Evolutionary conservation across 352 stramenopile genomes (phyloP).

Genomic region (Aphanomyces cochlioides): DNA sequence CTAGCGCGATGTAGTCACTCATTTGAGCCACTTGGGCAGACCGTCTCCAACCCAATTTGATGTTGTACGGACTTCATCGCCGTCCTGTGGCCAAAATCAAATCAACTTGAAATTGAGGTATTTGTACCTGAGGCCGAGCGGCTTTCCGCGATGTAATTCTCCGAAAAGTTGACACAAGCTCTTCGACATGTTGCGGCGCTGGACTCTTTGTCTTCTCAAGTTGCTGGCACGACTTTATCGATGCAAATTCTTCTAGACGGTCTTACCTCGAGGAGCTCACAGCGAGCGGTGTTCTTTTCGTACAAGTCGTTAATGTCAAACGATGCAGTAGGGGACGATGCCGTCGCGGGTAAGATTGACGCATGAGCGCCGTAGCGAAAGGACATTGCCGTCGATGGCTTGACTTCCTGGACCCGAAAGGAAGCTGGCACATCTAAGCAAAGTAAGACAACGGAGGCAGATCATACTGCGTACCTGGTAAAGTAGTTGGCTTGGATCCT

Average conservation of each 20-base stretch:
- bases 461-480: not conserved
- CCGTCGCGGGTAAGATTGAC: not conserved
- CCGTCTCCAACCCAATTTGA: not conserved
- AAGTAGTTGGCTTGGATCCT: not conserved
- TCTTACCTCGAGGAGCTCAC: slow-evolving; percentile 16
- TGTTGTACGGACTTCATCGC: not conserved
- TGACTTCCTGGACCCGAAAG: not conserved
- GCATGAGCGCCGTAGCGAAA: slow-evolving; percentile 6
- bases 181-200: slow-evolving; percentile 10
- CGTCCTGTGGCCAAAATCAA: not conserved
- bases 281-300: slow-evolving; percentile 11
- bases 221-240: not conserved
- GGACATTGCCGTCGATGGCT: not conserved
- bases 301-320: slow-evolving; percentile 27
- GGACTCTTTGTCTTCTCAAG: not conserved
- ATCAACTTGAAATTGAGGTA: too few relatives aligned
- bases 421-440: not conserved
- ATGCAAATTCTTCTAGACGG: too few relatives aligned
- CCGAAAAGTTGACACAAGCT: slow-evolving; percentile 16
- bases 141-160: not conserved
- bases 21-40: not conserved
- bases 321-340: not conserved
- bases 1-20: too few relatives aligned
- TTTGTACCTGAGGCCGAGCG: too few relatives aligned
- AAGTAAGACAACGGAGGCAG: not conserved